phyloP scores from a whole-genome alignment of 1,284 basidiomycete genomes.

The Ustilago curta region DNA sequence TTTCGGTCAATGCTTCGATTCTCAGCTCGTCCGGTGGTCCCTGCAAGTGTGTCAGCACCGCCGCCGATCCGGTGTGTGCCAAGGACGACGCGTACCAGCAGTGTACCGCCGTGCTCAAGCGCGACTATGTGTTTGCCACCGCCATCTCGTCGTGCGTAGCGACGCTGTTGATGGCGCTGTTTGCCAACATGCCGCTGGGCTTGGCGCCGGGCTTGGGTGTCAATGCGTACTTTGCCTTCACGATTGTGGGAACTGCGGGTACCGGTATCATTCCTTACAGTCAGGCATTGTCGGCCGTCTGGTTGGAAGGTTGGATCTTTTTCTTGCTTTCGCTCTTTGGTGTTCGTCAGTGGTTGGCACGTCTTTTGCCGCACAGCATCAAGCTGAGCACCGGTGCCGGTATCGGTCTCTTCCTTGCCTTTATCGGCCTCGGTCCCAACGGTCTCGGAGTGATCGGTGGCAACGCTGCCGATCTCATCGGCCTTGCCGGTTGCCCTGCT shows the following conservation, averaged over 20 bases:
- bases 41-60: constrained; percentile 76
- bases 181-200: constrained; percentile 87
- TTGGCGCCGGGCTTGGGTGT: constrained; percentile 72
- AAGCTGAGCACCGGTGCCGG: constrained; percentile 86
- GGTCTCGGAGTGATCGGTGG: constrained; percentile 85
- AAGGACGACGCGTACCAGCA: constrained; percentile 76
- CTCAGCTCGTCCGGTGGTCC: constrained; percentile 82
- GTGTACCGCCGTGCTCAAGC: constrained; percentile 47
- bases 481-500: constrained; percentile 79
- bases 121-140: constrained; percentile 73
- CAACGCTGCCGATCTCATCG: constrained; percentile 78
- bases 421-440: constrained; percentile 74
- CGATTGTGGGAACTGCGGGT: constrained; percentile 85
- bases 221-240: constrained; percentile 91
- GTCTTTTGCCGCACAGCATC: constrained; percentile 87
- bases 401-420: constrained; percentile 80
- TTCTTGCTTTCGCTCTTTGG: constrained; percentile 83
- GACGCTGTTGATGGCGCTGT: constrained; percentile 82
- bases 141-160: constrained; percentile 81
- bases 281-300: constrained; percentile 87
- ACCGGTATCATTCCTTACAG: constrained; percentile 80
- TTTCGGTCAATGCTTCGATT: constrained; percentile 76
- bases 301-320: constrained; percentile 80
- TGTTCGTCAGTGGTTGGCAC: constrained; percentile 88
- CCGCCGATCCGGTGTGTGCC: constrained; percentile 70